Percentiles rank a stretch among this genome's conserved stretches.
Conservation (phyloP, 1,139 yeast species). For the Hansenula lynferdii region DNA sequence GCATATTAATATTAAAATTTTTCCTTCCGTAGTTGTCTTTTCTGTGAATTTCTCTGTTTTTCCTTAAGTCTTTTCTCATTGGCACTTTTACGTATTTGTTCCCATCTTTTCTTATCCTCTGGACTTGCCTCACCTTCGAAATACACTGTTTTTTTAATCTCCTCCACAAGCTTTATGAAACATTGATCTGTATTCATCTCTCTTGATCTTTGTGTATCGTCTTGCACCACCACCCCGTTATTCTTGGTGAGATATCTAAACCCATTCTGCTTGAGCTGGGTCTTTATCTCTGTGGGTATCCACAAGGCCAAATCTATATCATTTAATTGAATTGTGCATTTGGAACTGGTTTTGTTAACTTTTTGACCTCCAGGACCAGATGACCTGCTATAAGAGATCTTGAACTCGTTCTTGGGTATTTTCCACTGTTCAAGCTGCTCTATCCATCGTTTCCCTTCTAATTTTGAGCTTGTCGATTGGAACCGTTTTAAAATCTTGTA, state of each 20-base stretch:
- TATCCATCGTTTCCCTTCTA: conserved; percentile 35
- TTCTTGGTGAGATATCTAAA: conserved; percentile 55
- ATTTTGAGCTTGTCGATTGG: neutral
- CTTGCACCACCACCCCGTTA: conserved; percentile 55
- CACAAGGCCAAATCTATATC: conserved; percentile 52
- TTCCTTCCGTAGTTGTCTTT: conserved; percentile 39
- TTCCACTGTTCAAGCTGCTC: conserved; percentile 25
- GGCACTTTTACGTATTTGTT: conserved; percentile 36
- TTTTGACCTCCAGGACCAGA: conserved; percentile 97
- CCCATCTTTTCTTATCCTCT: conserved; percentile 54
- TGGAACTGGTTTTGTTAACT: conserved; percentile 77
- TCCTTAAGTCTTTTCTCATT: conserved; percentile 44
- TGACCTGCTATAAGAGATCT: conserved; percentile 58
- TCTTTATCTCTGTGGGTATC: conserved; percentile 55
- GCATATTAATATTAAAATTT: neutral
- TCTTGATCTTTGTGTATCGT: conserved; percentile 57
- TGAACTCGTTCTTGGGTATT: conserved; percentile 49
- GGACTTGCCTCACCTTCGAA: conserved; percentile 48
- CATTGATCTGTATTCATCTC: conserved; percentile 57
- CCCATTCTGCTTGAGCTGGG: conserved; percentile 34
- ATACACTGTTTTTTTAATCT: conserved; percentile 41
- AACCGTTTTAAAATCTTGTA: conserved; percentile 1
- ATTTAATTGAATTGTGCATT: conserved; percentile 61
- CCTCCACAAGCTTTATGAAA: conserved; percentile 49
- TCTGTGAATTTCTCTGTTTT: conserved; percentile 51